Conservation (phyloP, 257 asterid species). For the Solanum chmielewskii region DNA sequence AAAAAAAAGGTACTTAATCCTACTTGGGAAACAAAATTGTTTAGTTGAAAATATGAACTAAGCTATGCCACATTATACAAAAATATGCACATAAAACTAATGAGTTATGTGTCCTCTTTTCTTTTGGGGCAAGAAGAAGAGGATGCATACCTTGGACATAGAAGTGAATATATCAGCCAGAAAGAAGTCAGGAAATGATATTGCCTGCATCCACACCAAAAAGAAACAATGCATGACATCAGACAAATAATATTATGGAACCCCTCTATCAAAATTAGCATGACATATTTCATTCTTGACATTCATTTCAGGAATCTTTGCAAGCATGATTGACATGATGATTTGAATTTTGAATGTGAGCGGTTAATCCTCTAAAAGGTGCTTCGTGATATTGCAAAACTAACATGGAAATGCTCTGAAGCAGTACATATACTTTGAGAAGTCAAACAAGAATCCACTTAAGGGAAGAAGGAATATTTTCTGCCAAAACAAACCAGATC, state of each 20-base stretch:
- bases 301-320: not conserved
- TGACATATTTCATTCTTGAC: not conserved
- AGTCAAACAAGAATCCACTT: not conserved
- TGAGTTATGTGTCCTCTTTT: not conserved
- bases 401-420: not conserved
- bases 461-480: not conserved
- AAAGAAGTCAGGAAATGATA: conserved; percentile 89
- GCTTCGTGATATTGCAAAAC: not conserved
- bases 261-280: not conserved
- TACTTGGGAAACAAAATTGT: not conserved
- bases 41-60: not conserved
- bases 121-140: not conserved
- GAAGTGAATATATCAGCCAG: conserved; percentile 95
- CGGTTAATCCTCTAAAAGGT: not conserved
- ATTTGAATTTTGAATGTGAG: not conserved
- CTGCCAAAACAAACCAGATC: not conserved
- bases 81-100: not conserved
- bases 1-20: not conserved
- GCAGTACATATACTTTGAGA: not conserved
- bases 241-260: not conserved
- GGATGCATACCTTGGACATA: conserved; percentile 85
- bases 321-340: not conserved
- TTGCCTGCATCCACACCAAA: conserved; percentile 47
- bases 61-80: conserved; percentile 2
- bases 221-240: not conserved